Base-by-base conservation (phyloP, 2,329 filamentous ascomycete species). In the Ascochyta lentis region DNA sequence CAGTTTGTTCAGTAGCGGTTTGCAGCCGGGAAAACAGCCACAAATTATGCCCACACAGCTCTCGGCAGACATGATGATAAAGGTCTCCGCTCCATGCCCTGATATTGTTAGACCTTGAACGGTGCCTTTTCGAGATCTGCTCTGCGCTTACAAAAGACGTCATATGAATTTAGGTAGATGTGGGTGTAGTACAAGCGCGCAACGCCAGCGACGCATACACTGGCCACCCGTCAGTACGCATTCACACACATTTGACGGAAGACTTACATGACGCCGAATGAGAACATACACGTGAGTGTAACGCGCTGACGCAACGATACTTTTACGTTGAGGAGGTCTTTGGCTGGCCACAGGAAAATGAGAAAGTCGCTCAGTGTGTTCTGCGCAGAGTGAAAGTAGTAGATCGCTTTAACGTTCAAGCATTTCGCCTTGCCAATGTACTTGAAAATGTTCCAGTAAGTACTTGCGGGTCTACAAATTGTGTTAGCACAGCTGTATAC, bases 311-410 rank as follows among this genome's bases (percentile, higher is more conserved):
- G 61, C 6, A 57, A 43, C 5, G 71, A 73, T 2, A 72, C 57
- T 19, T 61, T 61, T 12, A 74, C 61, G 2, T 55, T 63, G 22
- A 65, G 55, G 13, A 74, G 65, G 26, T 70, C 65, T 35, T 64
- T 64, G 1, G 66, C 68, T 0, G 71, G 71, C 70, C 70, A 73
- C 3, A 73, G 61, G 58, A 70, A 70, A 19, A 71, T 64, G 8
- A 73, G 37, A 31, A 74, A 70, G 47, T 75, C 72, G 50, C 67
- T 73, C 12, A 71, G 34, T 0, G 65, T 69, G 27, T 69, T 69
- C 23, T 69, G 66, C 0, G 46, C 59, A 1, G 58, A 59, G 34
- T 66, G 63, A 24, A 65, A 63, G 29, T 67, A 69, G 40, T 68
- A 68, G 38, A 69, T 65, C 1, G 57, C 65, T 19, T 58, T 61